Percentiles rank a stretch among this genome's conserved stretches.
phyloP scores from a whole-genome alignment of 148 eudicot genomes.

The Agrostemma githago region DNA sequence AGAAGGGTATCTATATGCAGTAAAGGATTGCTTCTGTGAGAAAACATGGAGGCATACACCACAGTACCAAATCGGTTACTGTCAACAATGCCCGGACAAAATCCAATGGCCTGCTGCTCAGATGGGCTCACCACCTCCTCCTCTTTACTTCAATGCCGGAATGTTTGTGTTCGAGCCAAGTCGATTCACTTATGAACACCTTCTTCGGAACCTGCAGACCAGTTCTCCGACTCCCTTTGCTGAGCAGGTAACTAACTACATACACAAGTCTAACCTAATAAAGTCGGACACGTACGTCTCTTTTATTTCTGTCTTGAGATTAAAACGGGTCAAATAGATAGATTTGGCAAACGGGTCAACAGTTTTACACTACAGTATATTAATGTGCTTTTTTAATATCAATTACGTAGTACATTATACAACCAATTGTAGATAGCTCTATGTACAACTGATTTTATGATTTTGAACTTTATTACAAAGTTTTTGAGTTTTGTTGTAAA shows the following conservation, averaged over 20 bases:
- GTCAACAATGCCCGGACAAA: constrained; percentile 34
- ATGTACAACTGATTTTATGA: no score
- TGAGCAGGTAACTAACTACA: constrained; percentile 31
- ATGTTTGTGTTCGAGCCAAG: constrained; percentile 39
- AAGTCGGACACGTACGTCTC: neutral
- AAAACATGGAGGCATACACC: constrained; percentile 37
- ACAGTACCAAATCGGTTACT: constrained; percentile 33
- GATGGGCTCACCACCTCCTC: constrained; percentile 29
- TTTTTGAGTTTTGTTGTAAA: no score
- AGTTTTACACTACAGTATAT: no score
- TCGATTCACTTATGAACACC: constrained; percentile 21
- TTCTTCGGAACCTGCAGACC: constrained; percentile 23
- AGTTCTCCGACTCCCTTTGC: constrained; percentile 41
- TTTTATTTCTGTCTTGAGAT: neutral
- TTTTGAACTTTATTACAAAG: no score
- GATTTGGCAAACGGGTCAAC: neutral
- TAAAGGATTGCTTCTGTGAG: constrained; percentile 43
- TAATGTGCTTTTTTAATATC: no score
- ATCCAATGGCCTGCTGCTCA: constrained; percentile 31
- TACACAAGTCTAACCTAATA: neutral
- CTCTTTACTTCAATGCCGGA: constrained; percentile 41
- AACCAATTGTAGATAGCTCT: no score
- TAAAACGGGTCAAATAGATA: neutral
- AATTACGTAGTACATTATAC: no score
- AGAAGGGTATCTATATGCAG: constrained; percentile 35